phyloP scores from a whole-genome alignment of 139 green algal species.

The Zygnema cylindricum region DNA sequence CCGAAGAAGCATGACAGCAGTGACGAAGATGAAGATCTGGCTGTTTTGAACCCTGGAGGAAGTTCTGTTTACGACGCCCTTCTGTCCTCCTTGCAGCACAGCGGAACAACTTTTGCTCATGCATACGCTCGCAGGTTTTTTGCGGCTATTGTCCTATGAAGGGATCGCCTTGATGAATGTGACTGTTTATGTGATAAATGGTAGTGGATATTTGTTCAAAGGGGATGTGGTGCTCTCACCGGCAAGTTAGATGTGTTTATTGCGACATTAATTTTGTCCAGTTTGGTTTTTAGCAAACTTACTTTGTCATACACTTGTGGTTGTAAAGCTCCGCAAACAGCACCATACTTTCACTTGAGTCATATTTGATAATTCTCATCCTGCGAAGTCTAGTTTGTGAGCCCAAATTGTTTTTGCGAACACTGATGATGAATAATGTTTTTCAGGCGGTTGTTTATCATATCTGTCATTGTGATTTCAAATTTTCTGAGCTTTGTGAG shows the following conservation, averaged over 20 bases:
- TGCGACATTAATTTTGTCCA: neutral
- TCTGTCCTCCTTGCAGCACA: neutral
- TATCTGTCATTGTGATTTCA: too few relatives aligned
- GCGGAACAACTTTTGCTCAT: neutral
- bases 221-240: neutral
- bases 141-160: neutral
- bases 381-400: too few relatives aligned
- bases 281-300: neutral
- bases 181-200: neutral
- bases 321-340: too few relatives aligned
- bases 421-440: too few relatives aligned
- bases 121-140: neutral
- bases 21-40: neutral
- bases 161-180: neutral
- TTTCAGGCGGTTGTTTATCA: too few relatives aligned
- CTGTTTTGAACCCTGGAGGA: neutral
- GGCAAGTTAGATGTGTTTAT: neutral
- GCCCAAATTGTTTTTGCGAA: too few relatives aligned
- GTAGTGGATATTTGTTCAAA: neutral
- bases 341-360: too few relatives aligned
- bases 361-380: too few relatives aligned
- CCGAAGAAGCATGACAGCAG: neutral
- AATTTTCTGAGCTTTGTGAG: too few relatives aligned
- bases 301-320: neutral
- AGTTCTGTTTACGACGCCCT: constrained; percentile 3